These are phyloP conservation scores for Lathyrus tuberosus DNA, from an alignment of 306 rosid genomes.

Conservation along the genomic window DNA sequence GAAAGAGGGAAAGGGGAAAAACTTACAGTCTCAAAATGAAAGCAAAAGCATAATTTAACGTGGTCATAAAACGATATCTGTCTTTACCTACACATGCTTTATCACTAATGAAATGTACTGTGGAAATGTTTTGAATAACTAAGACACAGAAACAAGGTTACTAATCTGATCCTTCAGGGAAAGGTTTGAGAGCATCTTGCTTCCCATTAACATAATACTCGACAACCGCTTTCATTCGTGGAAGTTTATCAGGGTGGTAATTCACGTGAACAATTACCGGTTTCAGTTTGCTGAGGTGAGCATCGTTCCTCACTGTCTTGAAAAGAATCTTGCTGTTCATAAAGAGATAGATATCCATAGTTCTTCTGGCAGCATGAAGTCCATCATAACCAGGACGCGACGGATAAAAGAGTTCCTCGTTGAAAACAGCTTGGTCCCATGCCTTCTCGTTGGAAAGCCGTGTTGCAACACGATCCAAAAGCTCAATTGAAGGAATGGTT, in stretches of 20 bases:
- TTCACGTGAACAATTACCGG: slow-evolving; percentile 87
- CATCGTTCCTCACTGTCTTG: slow-evolving; percentile 80
- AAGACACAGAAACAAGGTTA: slow-evolving; percentile 37
- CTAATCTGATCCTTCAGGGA: slow-evolving; percentile 85
- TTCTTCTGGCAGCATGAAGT: slow-evolving; percentile 83
- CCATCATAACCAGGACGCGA: slow-evolving; percentile 82
- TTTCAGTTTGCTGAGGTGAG: slow-evolving; percentile 61
- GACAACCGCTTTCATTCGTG: slow-evolving; percentile 80
- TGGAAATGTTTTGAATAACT: slow-evolving; percentile 30
- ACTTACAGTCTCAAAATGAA: slow-evolving; percentile 35
- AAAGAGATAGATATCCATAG: slow-evolving; percentile 83
- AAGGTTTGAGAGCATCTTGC: slow-evolving; percentile 71
- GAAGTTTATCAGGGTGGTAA: slow-evolving; percentile 87
- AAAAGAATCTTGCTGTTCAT: slow-evolving; percentile 92
- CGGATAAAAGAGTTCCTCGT: slow-evolving; percentile 86
- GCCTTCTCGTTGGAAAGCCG: slow-evolving; percentile 69
- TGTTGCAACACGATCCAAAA: slow-evolving; percentile 83
- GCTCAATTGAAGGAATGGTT: slow-evolving; percentile 84
- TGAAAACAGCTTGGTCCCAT: slow-evolving; percentile 99
- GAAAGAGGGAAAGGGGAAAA: too few species aligned
- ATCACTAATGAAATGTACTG: slow-evolving; percentile 28
- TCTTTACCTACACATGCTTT: slow-evolving; percentile 30
- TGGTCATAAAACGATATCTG: slow-evolving; percentile 27
- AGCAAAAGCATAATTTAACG: slow-evolving; percentile 34
- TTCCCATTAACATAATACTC: slow-evolving; percentile 73